Evolutionary conservation across 257 asterid genomes (phyloP).

Genomic region (Voacanga thouarsii): DNA sequence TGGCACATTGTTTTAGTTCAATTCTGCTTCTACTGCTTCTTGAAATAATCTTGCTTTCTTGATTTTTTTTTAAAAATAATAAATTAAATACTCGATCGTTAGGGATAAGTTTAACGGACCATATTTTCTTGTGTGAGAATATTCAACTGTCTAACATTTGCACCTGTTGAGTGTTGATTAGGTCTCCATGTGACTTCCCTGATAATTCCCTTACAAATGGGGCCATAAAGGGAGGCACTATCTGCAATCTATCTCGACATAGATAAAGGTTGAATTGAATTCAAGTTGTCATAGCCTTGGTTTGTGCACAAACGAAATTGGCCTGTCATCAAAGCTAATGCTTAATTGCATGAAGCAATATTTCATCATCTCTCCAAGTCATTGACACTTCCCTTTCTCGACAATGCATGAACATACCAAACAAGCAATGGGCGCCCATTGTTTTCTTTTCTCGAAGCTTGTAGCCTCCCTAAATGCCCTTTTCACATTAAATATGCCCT

Average conservation of each 20-base stretch:
- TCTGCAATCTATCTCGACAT: constrained; percentile 9
- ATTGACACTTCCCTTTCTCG: constrained; percentile 11
- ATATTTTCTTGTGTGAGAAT: constrained; percentile 24
- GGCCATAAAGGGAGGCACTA: constrained; percentile 30
- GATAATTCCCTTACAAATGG: constrained; percentile 35
- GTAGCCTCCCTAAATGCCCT: constrained; percentile 17
- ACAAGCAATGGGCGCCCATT: constrained; percentile 34
- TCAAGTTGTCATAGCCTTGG: constrained; percentile 25
- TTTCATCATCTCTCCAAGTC: not conserved
- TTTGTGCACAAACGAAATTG: constrained; percentile 3
- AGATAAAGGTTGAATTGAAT: constrained; percentile 28
- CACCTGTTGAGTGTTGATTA: constrained; percentile 13
- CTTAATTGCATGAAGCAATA: not conserved
- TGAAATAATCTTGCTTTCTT: not conserved
- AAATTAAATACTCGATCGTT: not conserved
- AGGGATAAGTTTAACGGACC: not conserved
- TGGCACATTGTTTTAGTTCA: not conserved
- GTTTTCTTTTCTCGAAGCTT: constrained; percentile 31
- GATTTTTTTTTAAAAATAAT: too few relatives aligned
- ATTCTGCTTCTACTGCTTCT: not conserved
- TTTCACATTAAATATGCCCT: constrained; percentile 17
- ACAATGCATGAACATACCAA: constrained; percentile 29
- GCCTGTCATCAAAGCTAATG: constrained; percentile 1
- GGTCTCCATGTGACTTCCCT: constrained; percentile 49
- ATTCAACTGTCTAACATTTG: constrained; percentile 35